A percentile compares a stretch with the other conserved stretches of the same genome.
Evolutionary conservation across 352 stramenopile genomes (phyloP).

Genomic region (Achlya hypogyna): DNA sequence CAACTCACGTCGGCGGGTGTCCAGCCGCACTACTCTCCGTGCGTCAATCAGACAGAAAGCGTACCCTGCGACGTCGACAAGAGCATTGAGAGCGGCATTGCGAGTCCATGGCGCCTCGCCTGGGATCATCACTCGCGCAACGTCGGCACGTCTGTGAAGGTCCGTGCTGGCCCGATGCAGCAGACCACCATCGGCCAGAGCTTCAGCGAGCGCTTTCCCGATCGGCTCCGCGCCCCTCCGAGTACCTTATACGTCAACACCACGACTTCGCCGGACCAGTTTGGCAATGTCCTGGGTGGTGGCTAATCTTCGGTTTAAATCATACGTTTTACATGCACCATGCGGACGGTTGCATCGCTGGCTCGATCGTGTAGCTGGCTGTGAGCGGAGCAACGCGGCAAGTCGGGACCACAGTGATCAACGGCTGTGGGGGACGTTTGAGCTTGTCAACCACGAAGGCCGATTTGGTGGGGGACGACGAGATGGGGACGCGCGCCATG

Average conservation of each 20-base stretch:
- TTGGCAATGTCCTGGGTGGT: constrained; percentile 9
- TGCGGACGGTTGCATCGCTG: not conserved
- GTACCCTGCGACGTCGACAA: constrained; percentile 75
- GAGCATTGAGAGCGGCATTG: constrained; percentile 47
- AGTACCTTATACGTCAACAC: constrained; percentile 14
- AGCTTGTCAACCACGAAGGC: not conserved
- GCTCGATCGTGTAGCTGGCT: not conserved
- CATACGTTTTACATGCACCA: not conserved
- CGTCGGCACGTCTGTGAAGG: constrained; percentile 50
- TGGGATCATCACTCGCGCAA: constrained; percentile 57
- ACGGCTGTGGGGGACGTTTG: not conserved
- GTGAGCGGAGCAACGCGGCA: not conserved
- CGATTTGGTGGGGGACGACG: not conserved
- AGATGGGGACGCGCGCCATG: not conserved
- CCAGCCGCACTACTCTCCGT: constrained; percentile 68
- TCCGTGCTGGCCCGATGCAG: constrained; percentile 45
- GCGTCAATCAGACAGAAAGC: constrained; percentile 74
- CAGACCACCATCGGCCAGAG: constrained; percentile 34
- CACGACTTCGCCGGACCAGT: constrained; percentile 11
- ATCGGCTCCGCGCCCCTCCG: constrained; percentile 25
- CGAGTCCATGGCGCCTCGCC: constrained; percentile 37
- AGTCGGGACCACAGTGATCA: too few species aligned
- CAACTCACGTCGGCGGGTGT: constrained; percentile 45
- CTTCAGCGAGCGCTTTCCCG: constrained; percentile 59
- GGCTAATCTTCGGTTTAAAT: not conserved